Evolutionary conservation across 2,329 filamentous ascomycete species (phyloP), one percentile per base, ranked within the genome.

Genomic region (Sporothrix inflata): DNA sequence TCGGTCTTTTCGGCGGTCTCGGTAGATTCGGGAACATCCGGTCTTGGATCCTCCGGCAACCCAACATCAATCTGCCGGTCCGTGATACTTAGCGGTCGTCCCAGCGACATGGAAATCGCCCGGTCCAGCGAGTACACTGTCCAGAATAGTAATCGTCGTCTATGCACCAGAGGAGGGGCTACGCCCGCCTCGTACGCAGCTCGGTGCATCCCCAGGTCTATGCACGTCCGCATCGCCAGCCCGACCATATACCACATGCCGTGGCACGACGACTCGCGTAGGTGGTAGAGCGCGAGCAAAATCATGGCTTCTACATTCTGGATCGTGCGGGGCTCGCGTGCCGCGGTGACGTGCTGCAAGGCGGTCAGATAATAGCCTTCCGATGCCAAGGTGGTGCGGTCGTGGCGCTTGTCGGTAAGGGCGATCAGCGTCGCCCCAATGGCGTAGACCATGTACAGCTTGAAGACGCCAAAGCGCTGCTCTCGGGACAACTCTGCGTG

Each of bases 201-300:
- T 47, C 68, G 71, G 73, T 87, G 85, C 38, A 87, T 79, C 4
- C 85, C 85, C 2, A 87, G 79, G 72, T 86, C 85, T 65, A 87
- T 85, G 70, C 83, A 84, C 8, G 84, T 86, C 53, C 85, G 82
- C 83, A 87, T 86, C 1, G 85, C 85, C 21, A 87, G 79, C 14
- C 85, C 85, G 53, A 86, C 84, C 81, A 87, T 85, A 75, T 86
- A 86, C 85, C 85, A 87, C 65, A 86, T 81, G 9, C 84, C 85
- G 72, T 84, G 83, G 0, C 84, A 85, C 9, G 83, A 81, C 1
- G 83, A 85, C 9, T 34, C 30, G 30, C 85, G 82, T 3, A 87
- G 79, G 75, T 87, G 85, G 74, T 86, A 87, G 3, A 87, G 77
- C 3, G 86, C 84, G 3, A 86, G 77, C 16, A 87, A 79, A 0